Evolutionary conservation across 352 stramenopile species (phyloP), one percentile per base, ranked within the genome.

Genomic region (Pythium sp.): DNA sequence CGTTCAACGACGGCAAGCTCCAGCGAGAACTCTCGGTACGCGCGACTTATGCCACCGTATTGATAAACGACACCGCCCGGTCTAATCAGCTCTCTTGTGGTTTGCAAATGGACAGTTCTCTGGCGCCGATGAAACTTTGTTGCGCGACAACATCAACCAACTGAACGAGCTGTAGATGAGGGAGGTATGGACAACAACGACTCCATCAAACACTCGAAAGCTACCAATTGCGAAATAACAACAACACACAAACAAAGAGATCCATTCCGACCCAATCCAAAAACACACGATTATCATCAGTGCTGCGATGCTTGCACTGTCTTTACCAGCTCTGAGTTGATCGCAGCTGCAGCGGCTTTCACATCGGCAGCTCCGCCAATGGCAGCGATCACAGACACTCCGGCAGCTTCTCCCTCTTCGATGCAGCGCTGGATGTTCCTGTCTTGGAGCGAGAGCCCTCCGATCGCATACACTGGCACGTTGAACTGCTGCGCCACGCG

Each of bases 1-100:
- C 89, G 70, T 94, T 94, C 69, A 75, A 89, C 41, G 77, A 94
- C 65, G 88, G 86, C 70, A 83, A 91, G 55, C 77, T 93, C 15
- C 81, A 92, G 74, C 82, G 86, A 54, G 77, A 82, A 20, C 82
- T 96, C 46, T 94, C 85, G 78, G 88, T 96, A 74, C 46, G 73
- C 34, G 6, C 2, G 8, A 3, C 58, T 7, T 2, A 15, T 28
- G 65, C 4, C 38, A 46, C 18, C 12, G 12, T 65, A 24, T 22
- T 41, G 2, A 5, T n/a, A 53, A 43, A 1, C 60, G 20, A 2
- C 26, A 32, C 62, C 15, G 14, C 2, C 49, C 43, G 2, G 9
- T 34, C 12, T 65, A 28, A 41, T 32, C 20, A 5, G 7, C 12
- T 34, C 5, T 53, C 32, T 2, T 28, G 22, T 53, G 51, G 4